phyloP scores from a whole-genome alignment of 2,329 filamentous ascomycete genomes.

The Epichloe elymi region DNA sequence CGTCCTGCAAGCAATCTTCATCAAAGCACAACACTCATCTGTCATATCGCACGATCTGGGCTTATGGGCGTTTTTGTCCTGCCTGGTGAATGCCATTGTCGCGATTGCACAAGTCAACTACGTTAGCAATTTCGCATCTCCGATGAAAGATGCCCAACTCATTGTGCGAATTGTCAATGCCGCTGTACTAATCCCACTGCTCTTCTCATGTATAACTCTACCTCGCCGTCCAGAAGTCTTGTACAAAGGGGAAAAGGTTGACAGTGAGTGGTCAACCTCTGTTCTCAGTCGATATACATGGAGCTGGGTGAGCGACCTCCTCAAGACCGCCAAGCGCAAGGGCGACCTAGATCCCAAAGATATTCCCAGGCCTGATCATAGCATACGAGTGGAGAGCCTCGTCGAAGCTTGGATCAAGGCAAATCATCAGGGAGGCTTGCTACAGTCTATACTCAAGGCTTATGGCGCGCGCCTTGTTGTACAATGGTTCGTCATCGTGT shows the following conservation, averaged over 20 bases:
- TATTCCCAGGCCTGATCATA: constrained; percentile 46
- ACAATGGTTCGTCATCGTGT: constrained; percentile 45
- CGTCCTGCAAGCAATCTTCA: constrained; percentile 35
- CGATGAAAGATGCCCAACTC: constrained; percentile 27
- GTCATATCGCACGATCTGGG: constrained; percentile 41
- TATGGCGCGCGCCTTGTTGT: constrained; percentile 42
- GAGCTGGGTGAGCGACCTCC: constrained; percentile 45
- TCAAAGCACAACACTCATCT: constrained; percentile 36
- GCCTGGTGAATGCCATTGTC: constrained; percentile 28
- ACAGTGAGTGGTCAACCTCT: constrained; percentile 48
- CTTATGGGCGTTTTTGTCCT: constrained; percentile 35
- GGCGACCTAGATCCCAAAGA: constrained; percentile 48
- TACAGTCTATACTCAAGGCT: constrained; percentile 44
- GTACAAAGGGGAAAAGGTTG: constrained; percentile 44
- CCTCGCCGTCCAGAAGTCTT: constrained; percentile 58
- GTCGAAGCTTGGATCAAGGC: constrained; percentile 35
- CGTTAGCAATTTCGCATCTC: constrained; percentile 18
- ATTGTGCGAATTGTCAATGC: constrained; percentile 34
- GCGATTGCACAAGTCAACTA: constrained; percentile 32
- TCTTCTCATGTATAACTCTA: constrained; percentile 38
- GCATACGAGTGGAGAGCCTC: constrained; percentile 36
- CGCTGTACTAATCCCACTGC: constrained; percentile 28
- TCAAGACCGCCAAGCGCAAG: constrained; percentile 42
- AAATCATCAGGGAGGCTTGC: constrained; percentile 37
- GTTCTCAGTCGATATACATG: constrained; percentile 51